These are phyloP conservation scores for Raffaelea ambrosiae DNA, from an alignment of 2,329 filamentous ascomycete species.

Conservation along the genomic window DNA sequence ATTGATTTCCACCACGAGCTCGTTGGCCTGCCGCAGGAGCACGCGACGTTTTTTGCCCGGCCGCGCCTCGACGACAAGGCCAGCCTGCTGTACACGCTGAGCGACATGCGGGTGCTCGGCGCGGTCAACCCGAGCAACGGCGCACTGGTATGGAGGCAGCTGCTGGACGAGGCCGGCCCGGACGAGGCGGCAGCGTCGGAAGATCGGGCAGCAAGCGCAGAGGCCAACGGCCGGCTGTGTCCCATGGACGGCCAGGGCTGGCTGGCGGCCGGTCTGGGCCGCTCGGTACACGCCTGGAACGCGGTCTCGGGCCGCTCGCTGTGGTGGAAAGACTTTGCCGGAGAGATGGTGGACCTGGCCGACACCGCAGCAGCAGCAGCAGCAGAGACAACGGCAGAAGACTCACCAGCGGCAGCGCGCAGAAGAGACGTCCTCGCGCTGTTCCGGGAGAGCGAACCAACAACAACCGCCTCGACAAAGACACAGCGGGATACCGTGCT, in stretches of 20 bases:
- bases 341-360: constrained; percentile 60
- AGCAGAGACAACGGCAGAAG: constrained; percentile 39
- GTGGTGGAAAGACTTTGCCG: constrained; percentile 61
- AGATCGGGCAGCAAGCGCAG: too few relatives aligned
- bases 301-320: constrained; percentile 69
- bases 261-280: constrained; percentile 64
- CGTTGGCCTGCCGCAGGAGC: constrained; percentile 70
- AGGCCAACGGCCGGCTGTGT: constrained; percentile 47
- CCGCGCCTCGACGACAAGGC: constrained; percentile 75
- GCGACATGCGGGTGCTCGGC: constrained; percentile 73
- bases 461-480: constrained; percentile 19
- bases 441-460: neutral
- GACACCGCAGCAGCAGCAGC: constrained; percentile 43
- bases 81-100: constrained; percentile 84
- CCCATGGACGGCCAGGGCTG: constrained; percentile 73
- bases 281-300: constrained; percentile 71
- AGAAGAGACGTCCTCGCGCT: constrained; percentile 8
- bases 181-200: constrained; percentile 13
- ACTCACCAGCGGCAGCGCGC: constrained; percentile 17
- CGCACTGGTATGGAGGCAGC: constrained; percentile 77
- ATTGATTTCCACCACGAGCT: constrained; percentile 91
- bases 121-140: constrained; percentile 86
- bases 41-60: constrained; percentile 91
- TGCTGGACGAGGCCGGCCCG: constrained; percentile 39
- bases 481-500: constrained; percentile 55